Evolutionary conservation across 192 early-diverging fungal genomes (phyloP).

Genomic region (Diversispora eburnea): DNA sequence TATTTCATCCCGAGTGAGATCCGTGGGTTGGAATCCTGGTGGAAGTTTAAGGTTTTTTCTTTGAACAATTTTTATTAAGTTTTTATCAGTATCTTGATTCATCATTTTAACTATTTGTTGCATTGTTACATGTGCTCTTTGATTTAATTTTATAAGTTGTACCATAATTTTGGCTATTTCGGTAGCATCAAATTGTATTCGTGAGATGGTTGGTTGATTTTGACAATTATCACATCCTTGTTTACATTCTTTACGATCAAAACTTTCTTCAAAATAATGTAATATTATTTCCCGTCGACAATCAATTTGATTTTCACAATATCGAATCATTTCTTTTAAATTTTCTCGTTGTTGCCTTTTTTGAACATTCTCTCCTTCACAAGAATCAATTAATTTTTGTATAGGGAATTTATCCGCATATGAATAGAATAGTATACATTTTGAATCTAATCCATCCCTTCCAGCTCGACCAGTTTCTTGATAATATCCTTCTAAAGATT

Average conservation of each 20-base stretch:
- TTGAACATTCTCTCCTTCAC: conserved; percentile 76
- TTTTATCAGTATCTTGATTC: no score
- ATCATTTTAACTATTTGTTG: no score
- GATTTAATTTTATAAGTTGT: no score
- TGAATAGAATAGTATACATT: conserved; percentile 82
- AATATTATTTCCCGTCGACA: conserved; percentile 88
- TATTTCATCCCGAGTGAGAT: no score
- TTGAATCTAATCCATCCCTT: conserved; percentile 80
- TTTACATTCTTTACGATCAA: conserved; percentile 38
- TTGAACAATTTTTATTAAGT: no score
- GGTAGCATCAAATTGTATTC: no score
- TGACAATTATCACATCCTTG: no score
- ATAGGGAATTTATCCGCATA: conserved; percentile 72
- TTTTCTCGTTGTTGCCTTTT: conserved; percentile 73
- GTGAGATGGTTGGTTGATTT: no score
- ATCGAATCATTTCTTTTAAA: conserved; percentile 65
- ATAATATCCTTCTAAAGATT: conserved; percentile 92
- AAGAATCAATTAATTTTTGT: conserved; percentile 73
- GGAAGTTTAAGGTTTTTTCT: no score
- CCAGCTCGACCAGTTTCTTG: conserved; percentile 96
- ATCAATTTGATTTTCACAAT: conserved; percentile 82
- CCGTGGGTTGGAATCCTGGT: no score
- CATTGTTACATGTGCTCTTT: no score
- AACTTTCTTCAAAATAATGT: conserved; percentile 86
- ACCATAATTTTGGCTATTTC: no score